Conservation (phyloP, 495 filamentous ascomycete species). For the Penicilliopsis zonata region DNA sequence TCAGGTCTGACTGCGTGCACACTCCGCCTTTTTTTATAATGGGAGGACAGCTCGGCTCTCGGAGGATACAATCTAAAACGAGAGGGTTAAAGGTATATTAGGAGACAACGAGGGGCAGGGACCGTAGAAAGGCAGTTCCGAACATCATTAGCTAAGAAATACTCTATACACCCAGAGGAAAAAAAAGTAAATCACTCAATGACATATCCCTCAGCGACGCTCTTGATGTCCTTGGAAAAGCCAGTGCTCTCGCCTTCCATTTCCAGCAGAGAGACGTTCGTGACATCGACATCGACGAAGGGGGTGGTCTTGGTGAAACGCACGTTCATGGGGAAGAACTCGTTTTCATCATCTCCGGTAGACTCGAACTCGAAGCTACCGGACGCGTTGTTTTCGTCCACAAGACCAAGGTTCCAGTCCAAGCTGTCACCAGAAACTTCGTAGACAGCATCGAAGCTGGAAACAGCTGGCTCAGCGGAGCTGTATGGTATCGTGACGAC, state of each 20-base stretch:
- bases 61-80: too few relatives aligned
- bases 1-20: too few relatives aligned
- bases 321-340: constrained; percentile 95
- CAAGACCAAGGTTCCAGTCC: constrained; percentile 80
- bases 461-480: constrained; percentile 72
- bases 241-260: constrained; percentile 65
- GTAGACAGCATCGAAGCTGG: constrained; percentile 85
- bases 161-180: constrained; percentile 25
- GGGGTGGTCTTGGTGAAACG: constrained; percentile 77
- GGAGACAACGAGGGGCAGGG: constrained; percentile 4
- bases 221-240: constrained; percentile 84
- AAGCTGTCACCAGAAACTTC: constrained; percentile 88
- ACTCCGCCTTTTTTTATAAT: too few relatives aligned
- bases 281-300: constrained; percentile 83
- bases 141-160: constrained; percentile 33
- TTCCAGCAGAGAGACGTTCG: constrained; percentile 59
- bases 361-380: constrained; percentile 93
- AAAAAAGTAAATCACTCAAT: constrained; percentile 48
- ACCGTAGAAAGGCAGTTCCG: constrained; percentile 15
- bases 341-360: constrained; percentile 65
- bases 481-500: constrained; percentile 75
- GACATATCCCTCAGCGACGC: constrained; percentile 65
- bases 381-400: constrained; percentile 66
- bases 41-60: too few relatives aligned
- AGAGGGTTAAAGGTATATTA: constrained; percentile 6